Base-by-base conservation (phyloP, 1,284 basidiomycete species). In the Boletus mariae region DNA sequence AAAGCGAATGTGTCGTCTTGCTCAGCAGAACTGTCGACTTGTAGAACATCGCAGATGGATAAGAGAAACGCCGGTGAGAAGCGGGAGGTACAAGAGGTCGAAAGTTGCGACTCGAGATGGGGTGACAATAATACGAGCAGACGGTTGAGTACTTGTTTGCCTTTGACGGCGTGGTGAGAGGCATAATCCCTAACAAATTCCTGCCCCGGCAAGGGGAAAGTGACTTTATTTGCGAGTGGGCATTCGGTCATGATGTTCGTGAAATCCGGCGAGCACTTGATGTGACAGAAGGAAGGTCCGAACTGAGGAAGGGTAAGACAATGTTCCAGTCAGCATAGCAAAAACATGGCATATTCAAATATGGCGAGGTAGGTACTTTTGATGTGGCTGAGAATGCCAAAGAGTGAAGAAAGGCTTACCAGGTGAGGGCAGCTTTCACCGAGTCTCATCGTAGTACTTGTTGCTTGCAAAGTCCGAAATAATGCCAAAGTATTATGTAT, bases 1-100 rank as follows among this genome's bases (percentile, higher is more conserved):
- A 65, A 49, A n/a, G 65, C 11, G 37, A 53, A 49, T 17, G 45
- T n/a, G 2, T 53, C 46, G 2, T 1, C 17, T 32, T 31, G 47
- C 9, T 45, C 41, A 7, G 4, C 26, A 12, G 50, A 29, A n/a
- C 28, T 20, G 26, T 40, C 40, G 2, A 31, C 15, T 23, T 48
- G 60, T 35, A 65, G 49, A 32, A n/a, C 29, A 3, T 55, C 46
- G 38, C 66, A 64, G 12, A 68, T 61, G n/a, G 66, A 54, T 40
- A 61, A 60, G 40, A 68, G 58, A 23, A 67, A 42, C 15, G 48
- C n/a, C 12, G 64, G 54, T 11, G 55, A 40, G 29, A 65, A 55
- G 5, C 32, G 23, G 13, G 50, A 32, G 11, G 11, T 2, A 8
- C 12, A 29, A 8, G 56, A 44, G 3, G 45, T 42, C 4, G 42